Conservation (phyloP, 2,329 filamentous ascomycete species). For the Talaromyces sp. region DNA sequence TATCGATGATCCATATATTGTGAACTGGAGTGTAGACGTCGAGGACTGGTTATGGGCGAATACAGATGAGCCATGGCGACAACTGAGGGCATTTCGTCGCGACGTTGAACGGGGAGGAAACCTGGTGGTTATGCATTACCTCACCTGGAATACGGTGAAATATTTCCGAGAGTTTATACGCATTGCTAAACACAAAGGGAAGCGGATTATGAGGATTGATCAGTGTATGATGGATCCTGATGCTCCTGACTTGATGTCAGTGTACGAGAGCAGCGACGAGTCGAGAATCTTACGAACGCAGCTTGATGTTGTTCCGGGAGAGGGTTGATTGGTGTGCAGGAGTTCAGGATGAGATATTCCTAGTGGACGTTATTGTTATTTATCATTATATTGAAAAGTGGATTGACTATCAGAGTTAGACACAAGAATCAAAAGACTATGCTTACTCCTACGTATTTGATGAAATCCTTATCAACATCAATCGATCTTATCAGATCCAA, state of each 20-base stretch:
- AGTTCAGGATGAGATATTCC: neutral
- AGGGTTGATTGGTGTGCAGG: neutral
- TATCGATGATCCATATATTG: conserved; percentile 52
- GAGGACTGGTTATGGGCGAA: conserved; percentile 67
- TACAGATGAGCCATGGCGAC: conserved; percentile 58
- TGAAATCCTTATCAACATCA: neutral
- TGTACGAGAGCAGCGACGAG: neutral
- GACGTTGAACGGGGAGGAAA: conserved; percentile 59
- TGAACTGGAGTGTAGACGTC: conserved; percentile 66
- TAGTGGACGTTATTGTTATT: neutral
- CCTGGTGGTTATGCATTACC: conserved; percentile 65
- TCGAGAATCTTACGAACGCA: neutral
- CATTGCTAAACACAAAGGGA: conserved; percentile 59
- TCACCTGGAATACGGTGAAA: conserved; percentile 59
- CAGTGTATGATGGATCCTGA: conserved; percentile 61
- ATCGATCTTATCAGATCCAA: conserved; percentile 4
- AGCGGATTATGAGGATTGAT: conserved; percentile 62
- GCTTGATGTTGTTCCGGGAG: neutral
- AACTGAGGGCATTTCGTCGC: conserved; percentile 60
- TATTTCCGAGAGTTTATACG: conserved; percentile 62
- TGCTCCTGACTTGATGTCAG: conserved; percentile 38
- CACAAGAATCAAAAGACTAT: neutral
- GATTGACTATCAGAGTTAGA: neutral
- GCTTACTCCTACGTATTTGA: neutral
- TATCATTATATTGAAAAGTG: neutral